phyloP scores from a whole-genome alignment of 805 yeast species.

The Lachancea nothofagi region DNA sequence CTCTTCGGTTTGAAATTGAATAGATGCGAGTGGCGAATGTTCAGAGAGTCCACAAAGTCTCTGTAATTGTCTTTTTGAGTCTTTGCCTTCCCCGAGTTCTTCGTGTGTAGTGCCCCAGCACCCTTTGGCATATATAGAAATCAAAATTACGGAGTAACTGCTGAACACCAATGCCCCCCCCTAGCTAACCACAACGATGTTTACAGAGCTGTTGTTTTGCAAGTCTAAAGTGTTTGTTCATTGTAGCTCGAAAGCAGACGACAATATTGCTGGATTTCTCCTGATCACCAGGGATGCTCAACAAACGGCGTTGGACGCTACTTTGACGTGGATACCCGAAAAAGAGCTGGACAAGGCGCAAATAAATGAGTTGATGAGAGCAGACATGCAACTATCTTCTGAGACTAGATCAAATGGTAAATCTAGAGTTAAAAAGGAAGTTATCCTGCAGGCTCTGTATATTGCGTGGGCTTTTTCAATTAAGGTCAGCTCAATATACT shows the following conservation, averaged over 20 bases:
- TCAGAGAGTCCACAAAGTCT: too few species aligned
- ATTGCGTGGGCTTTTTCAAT: slow-evolving; percentile 65
- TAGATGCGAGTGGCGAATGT: too few species aligned
- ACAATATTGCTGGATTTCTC: slow-evolving; percentile 76
- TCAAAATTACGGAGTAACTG: too few species aligned
- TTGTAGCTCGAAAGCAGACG: slow-evolving; percentile 65
- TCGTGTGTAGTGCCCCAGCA: too few species aligned
- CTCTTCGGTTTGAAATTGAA: too few species aligned
- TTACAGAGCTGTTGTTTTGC: slow-evolving; percentile 32
- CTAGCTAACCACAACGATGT: too few species aligned
- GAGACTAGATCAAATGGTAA: slow-evolving; percentile 40
- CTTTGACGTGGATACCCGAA: slow-evolving; percentile 27
- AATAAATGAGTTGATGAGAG: slow-evolving; percentile 16
- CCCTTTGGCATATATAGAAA: too few species aligned
- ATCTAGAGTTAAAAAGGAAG: slow-evolving; percentile 10
- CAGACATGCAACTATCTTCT: slow-evolving; percentile 35
- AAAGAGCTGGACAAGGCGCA: slow-evolving; percentile 13
- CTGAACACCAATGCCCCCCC: too few species aligned
- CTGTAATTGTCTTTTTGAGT: too few species aligned
- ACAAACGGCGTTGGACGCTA: slow-evolving; percentile 39
- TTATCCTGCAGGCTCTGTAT: slow-evolving; percentile 11
- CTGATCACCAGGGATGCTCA: slow-evolving; percentile 49
- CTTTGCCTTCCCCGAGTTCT: too few species aligned
- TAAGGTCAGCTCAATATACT: slow-evolving; percentile 53
- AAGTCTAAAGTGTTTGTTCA: slow-evolving; percentile 79